Percentiles rank a stretch among this genome's conserved stretches.
Evolutionary conservation across 202 grass and related monocot genomes (phyloP).

Genomic region (Alloteropsis angusta): DNA sequence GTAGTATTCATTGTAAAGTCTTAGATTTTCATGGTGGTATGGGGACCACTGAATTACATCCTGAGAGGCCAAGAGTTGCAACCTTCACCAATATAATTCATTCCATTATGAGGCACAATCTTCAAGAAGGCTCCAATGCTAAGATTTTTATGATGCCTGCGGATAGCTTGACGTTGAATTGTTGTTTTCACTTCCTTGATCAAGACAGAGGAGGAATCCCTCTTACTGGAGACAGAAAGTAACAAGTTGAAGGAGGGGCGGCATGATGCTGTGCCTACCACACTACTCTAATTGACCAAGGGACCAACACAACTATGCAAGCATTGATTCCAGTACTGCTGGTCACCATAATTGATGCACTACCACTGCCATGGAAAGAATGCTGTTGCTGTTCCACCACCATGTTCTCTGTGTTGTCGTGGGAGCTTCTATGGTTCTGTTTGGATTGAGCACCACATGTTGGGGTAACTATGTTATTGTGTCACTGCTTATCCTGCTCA

Average conservation of each 20-base stretch:
- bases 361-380: not conserved
- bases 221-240: not conserved
- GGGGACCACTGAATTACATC: not conserved
- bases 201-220: not conserved
- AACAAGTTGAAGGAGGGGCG: not conserved
- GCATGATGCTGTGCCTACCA: not conserved
- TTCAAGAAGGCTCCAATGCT: not conserved
- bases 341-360: not conserved
- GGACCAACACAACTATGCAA: not conserved
- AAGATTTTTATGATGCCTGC: not conserved
- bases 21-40: not conserved
- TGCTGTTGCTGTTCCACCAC: not conserved
- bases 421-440: not conserved
- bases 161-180: not conserved
- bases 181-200: not conserved
- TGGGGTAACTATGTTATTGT: not conserved
- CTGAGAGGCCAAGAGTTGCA: not conserved
- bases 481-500: not conserved
- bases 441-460: not conserved
- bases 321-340: not conserved
- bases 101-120: not conserved
- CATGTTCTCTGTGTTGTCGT: not conserved
- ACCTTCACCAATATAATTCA: conserved; percentile 17
- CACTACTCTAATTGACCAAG: not conserved
- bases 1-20: not conserved